These are phyloP conservation scores for Mycena leptocephala DNA, from an alignment of 768 basidiomycete species.

Conservation along the genomic window DNA sequence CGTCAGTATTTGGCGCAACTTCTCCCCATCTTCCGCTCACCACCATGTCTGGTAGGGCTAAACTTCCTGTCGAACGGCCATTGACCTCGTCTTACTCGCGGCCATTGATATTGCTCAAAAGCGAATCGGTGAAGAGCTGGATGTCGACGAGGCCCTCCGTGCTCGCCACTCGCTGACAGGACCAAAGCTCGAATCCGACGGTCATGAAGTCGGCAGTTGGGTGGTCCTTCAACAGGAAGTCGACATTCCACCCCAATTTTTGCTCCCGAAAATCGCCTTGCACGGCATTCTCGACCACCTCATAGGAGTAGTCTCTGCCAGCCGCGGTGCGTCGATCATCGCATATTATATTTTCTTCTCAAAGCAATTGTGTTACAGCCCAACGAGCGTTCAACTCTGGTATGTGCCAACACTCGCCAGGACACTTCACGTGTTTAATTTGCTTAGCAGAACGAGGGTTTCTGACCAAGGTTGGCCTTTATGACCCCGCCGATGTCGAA, in stretches of 20 bases:
- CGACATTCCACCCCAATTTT: background rate
- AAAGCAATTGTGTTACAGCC: background rate
- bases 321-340: background rate
- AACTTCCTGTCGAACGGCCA: background rate
- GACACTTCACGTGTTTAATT: background rate
- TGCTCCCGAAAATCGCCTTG: background rate
- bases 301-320: background rate
- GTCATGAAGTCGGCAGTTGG: background rate
- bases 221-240: slow-evolving; percentile 4
- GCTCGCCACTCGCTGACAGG: background rate
- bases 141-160: background rate
- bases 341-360: background rate
- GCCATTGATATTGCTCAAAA: background rate
- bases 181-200: background rate
- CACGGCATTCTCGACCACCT: background rate
- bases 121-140: background rate
- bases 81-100: background rate
- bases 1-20: background rate
- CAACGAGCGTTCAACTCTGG: background rate
- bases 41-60: background rate
- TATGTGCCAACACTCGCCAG: slow-evolving; percentile 5
- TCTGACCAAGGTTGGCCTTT: background rate
- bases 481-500: background rate
- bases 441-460: background rate
- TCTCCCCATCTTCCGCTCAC: background rate